Conservation (phyloP, 2,329 filamentous ascomycete genomes). For the Magnaporthales sp. region DNA sequence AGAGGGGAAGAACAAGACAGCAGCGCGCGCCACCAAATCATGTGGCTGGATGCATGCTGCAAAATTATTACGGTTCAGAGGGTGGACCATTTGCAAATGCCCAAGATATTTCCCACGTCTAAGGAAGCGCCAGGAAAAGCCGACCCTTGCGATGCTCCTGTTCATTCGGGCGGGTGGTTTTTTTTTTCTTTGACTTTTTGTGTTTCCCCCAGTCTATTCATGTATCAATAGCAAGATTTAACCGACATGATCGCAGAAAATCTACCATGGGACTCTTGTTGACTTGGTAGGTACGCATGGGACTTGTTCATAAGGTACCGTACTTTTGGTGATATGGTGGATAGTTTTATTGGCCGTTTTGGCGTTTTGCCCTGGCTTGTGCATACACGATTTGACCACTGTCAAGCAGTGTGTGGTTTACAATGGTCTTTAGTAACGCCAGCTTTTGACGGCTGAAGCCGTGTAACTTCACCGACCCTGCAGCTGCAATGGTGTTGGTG, state of each 20-base stretch:
- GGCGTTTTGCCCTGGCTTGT: no score
- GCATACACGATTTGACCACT: no score
- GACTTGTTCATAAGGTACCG: no score
- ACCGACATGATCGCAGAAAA: background rate
- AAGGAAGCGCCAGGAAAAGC: background rate
- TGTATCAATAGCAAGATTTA: background rate
- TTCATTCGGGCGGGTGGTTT: background rate
- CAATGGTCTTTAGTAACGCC: no score
- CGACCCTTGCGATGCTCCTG: background rate
- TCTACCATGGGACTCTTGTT: background rate
- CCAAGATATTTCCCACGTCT: background rate
- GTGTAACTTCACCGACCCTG: background rate
- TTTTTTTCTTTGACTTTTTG: background rate
- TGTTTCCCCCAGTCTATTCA: background rate
- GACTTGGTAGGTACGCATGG: no score
- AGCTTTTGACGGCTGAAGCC: background rate
- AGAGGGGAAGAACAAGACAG: background rate
- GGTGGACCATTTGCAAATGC: no score
- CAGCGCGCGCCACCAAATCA: background rate
- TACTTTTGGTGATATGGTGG: background rate
- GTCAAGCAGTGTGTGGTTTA: no score
- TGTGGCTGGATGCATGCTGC: background rate
- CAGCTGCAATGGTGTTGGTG: background rate
- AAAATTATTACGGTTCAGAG: no score
- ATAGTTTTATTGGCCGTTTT: no score